phyloP scores from a whole-genome alignment of 371 early-diverging fungal species.

The Actinomucor elegans region DNA sequence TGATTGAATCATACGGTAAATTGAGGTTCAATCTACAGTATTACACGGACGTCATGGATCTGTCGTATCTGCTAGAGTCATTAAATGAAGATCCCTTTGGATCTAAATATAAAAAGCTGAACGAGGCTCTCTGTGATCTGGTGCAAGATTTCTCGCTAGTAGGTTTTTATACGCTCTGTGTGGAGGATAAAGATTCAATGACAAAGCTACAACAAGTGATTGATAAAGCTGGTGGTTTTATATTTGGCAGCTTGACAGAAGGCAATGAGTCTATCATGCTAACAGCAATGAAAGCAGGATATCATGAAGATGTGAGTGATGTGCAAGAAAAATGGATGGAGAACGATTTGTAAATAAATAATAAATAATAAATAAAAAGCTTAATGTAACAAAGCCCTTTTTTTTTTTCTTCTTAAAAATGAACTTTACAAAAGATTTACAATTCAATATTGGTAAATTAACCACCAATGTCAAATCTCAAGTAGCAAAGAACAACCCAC shows the following conservation, averaged over 20 bases:
- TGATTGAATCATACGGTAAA: conserved; percentile 79
- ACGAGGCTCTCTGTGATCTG: conserved; percentile 82
- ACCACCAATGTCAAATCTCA: conserved; percentile 35
- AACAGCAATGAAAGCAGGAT: conserved; percentile 59
- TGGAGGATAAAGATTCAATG: conserved; percentile 87
- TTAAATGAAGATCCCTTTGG: conserved; percentile 71
- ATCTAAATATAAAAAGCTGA: conserved; percentile 70
- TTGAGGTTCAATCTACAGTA: conserved; percentile 86
- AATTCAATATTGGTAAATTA: conserved; percentile 32
- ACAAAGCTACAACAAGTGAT: conserved; percentile 73
- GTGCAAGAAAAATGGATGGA: conserved; percentile 67
- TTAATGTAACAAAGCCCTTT: not conserved
- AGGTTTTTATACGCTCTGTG: conserved; percentile 85
- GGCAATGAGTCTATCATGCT: conserved; percentile 81
- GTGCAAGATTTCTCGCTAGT: conserved; percentile 92
- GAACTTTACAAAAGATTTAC: conserved; percentile 43
- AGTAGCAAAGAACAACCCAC: conserved; percentile 38
- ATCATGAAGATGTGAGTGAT: conserved; percentile 56
- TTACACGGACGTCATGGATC: conserved; percentile 93
- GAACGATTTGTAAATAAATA: conserved; percentile 6
- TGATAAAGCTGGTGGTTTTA: conserved; percentile 93
- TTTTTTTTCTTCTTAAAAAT: conserved; percentile 12
- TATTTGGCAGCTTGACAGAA: conserved; percentile 79
- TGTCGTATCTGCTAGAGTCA: conserved; percentile 77
- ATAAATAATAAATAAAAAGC: not conserved